Evolutionary conservation across 371 early-diverging fungal genomes (phyloP), one percentile per base, ranked within the genome.

Genomic region (Mucor lusitanicus): DNA sequence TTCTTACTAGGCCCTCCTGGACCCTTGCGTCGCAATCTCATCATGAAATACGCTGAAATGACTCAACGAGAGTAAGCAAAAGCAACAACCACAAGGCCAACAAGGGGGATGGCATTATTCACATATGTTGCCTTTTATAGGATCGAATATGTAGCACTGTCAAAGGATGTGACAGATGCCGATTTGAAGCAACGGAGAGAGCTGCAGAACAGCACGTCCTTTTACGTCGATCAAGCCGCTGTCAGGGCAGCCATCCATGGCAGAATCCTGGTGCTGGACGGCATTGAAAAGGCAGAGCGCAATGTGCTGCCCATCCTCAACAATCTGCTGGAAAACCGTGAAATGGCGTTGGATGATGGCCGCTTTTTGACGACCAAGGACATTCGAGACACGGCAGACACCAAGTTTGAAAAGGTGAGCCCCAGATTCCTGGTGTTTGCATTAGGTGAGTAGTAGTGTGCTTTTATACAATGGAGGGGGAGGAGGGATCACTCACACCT

Each of bases 181-280:
- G 95, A 95, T 67, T 75, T 95, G 37, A 95, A 94, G 69, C 94
- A 93, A 70, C 86, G 95, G 39, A 86, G 94, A 30, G 95, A 95
- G 69, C 88, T 95, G 39, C 74, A 77, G 15, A 81, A 84, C 21
- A 91, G 90, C 2, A 90, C 90, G 1, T 91, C 92, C 0, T 87
- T 83, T 50, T 91, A 91, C 70, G 85, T 90, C 6, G 94, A 95
- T 70, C 92, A 92, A 62, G 89, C 91, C 15, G 88, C 88, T 61
- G 94, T 95, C 15, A 79, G 92, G 12, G 95, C 95, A 6, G 95
- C 95, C 9, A 86, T 90, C 23, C 79, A 93, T 40, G 95, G 95
- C 6, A 77, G 94, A 32, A 88, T 95, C 56, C 63, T 94, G 56
- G 85, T 95, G 6, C 74, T 95, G 62, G 95, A 95, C 65, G 93